Base-by-base conservation (phyloP, 1,284 basidiomycete genomes). In the Chalciporus sp. region DNA sequence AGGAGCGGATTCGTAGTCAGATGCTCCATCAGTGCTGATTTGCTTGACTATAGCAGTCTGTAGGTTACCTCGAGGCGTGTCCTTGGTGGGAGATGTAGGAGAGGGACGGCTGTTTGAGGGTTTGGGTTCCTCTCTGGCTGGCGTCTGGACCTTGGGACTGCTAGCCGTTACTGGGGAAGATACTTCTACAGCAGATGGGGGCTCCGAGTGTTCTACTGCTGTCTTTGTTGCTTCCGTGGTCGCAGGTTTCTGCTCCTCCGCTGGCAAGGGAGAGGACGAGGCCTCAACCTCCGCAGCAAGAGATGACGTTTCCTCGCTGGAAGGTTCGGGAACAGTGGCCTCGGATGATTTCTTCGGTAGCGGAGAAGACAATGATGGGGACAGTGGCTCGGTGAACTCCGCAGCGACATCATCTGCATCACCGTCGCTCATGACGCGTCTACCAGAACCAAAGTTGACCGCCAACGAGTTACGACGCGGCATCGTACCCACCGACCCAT, bases 391-490 rank as follows among this genome's bases (percentile, higher is more conserved):
- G 20, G 40, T 42, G 1, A 19, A 10, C 37, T 49, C 43, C 7
- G 14, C 37, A 5, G 12, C 27, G 11, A 8, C 29, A 40, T 31
- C 39, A 16, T 54, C 65, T 11, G 40, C 49, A 33, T 56, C 53
- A 14, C 50, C 55, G n/a, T 50, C 10, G 40, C 56, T 64, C 55
- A 57, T 37, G 29, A 51, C 61, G 23, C 58, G 63, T 52, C 55
- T 58, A 20, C 42, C 58, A 23, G 59, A 46, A 12, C 56, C 58
- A 52, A 69, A 63, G 10, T 58, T 51, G 44, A 61, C 42, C 16
- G 69, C 61, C 16, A 72, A 42, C 48, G 70, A 71, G 47, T 71
- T 72, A 37, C 67, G 69, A 37, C 67, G 64, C 1, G 53, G 55
- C 3, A 31, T 35, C 0, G 20, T 1, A 2, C 42, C 41, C 2